These are phyloP conservation scores for Metschnikowia proteae DNA, from an alignment of 805 yeast genomes.

Conservation along the genomic window DNA sequence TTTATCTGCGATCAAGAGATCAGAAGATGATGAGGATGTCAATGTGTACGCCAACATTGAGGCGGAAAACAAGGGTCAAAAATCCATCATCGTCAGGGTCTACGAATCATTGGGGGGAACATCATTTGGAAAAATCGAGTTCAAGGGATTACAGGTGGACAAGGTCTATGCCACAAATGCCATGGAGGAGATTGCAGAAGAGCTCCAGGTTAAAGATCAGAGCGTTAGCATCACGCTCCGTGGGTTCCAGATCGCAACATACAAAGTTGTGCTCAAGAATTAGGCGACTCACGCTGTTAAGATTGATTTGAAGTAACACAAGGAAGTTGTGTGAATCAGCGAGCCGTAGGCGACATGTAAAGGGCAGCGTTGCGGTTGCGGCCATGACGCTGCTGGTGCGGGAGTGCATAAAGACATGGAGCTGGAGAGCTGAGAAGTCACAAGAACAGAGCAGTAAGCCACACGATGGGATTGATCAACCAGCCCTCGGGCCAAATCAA, in stretches of 20 bases:
- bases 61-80: constrained; percentile 39
- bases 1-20: constrained; percentile 76
- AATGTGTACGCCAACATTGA: constrained; percentile 45
- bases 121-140: constrained; percentile 48
- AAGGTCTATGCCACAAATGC: constrained; percentile 55
- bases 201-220: constrained; percentile 31
- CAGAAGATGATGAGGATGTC: constrained; percentile 72
- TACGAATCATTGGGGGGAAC: constrained; percentile 89
- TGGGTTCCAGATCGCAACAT: constrained; percentile 78
- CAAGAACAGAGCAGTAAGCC: not conserved
- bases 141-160: constrained; percentile 40
- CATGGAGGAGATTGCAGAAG: constrained; percentile 50
- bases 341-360: no score
- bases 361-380: no score
- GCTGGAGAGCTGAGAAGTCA: not conserved
- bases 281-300: not conserved
- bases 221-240: constrained; percentile 47
- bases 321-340: not conserved
- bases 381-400: not conserved
- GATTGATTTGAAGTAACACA: not conserved
- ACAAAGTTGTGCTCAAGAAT: constrained; percentile 42
- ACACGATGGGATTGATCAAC: constrained; percentile 50
- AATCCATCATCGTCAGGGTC: constrained; percentile 59
- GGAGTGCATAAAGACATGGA: not conserved
- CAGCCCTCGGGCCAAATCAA: constrained; percentile 89